A percentile compares a stretch with the other conserved stretches of the same genome.
Evolutionary conservation across 805 yeast genomes (phyloP).

Genomic region (Starmera quercuum): DNA sequence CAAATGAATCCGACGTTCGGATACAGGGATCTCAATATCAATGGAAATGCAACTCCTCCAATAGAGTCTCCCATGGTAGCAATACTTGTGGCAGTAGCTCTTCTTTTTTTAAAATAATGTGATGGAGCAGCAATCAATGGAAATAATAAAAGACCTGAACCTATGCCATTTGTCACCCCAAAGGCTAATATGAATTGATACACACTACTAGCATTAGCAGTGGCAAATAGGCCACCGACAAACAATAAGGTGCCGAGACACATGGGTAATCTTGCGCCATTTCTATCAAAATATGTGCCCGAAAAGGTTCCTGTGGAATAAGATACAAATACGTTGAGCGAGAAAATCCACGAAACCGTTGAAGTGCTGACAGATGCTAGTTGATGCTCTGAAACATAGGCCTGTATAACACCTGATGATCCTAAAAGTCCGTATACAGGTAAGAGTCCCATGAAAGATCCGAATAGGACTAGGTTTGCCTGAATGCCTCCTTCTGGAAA

Average conservation of each 20-base stretch:
- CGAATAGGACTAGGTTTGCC: slow-evolving; percentile 54
- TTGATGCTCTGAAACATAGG: slow-evolving; percentile 50
- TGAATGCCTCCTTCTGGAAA: slow-evolving; percentile 49
- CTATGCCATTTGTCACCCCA: slow-evolving; percentile 49
- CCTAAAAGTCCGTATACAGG: slow-evolving; percentile 56
- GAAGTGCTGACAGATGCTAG: slow-evolving; percentile 40
- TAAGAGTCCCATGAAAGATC: slow-evolving; percentile 50
- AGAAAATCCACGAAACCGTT: slow-evolving; percentile 58
- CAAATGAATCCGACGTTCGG: slow-evolving; percentile 47
- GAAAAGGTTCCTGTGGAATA: slow-evolving; percentile 44
- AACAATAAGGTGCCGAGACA: slow-evolving; percentile 36
- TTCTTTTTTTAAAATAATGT: slow-evolving; percentile 52
- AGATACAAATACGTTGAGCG: slow-evolving; percentile 46
- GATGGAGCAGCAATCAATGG: slow-evolving; percentile 56
- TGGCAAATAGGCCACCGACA: slow-evolving; percentile 46
- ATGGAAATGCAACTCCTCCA: slow-evolving; percentile 58
- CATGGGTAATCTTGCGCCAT: slow-evolving; percentile 45
- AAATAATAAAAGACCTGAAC: slow-evolving; percentile 52
- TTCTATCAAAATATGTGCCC: slow-evolving; percentile 56
- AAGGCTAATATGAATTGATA: slow-evolving; percentile 60
- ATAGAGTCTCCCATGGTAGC: slow-evolving; percentile 61
- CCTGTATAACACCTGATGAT: slow-evolving; percentile 58
- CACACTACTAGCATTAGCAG: slow-evolving; percentile 43
- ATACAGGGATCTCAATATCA: slow-evolving; percentile 39
- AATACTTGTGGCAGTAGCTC: slow-evolving; percentile 56